Percentiles rank a stretch among this genome's conserved stretches.
These are phyloP conservation scores for Stemphylium lycopersici DNA, from an alignment of 2,329 filamentous ascomycete genomes.

Conservation along the genomic window DNA sequence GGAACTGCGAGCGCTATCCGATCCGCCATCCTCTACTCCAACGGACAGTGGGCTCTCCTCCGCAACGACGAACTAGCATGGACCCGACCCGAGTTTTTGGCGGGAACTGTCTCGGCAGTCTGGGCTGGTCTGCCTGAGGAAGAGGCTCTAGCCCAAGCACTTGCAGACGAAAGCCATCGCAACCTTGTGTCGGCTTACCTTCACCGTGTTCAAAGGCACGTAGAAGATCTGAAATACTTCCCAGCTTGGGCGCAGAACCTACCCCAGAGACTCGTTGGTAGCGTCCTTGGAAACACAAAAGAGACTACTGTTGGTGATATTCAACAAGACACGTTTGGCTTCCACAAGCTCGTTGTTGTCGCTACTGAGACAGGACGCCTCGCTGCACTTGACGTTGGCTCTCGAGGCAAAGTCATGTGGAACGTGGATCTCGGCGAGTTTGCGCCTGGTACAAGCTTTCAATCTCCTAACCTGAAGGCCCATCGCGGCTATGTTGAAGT, in stretches of 20 bases:
- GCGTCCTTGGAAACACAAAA: conserved; percentile 62
- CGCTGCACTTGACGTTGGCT: conserved; percentile 78
- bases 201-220: conserved; percentile 82
- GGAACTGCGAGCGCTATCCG: conserved; percentile 75
- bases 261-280: conserved; percentile 69
- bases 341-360: conserved; percentile 82
- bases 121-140: conserved; percentile 79
- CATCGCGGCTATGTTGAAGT: conserved; percentile 44
- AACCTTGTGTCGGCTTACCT: conserved; percentile 82
- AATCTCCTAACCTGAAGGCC: conserved; percentile 59
- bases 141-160: conserved; percentile 76
- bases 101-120: conserved; percentile 76
- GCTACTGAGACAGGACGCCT: conserved; percentile 80
- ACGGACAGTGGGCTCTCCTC: conserved; percentile 80
- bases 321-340: conserved; percentile 79
- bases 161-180: conserved; percentile 85
- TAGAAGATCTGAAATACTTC: conserved; percentile 76
- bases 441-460: conserved; percentile 62
- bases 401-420: conserved; percentile 78
- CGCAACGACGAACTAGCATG: conserved; percentile 82
- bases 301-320: conserved; percentile 60
- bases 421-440: conserved; percentile 68
- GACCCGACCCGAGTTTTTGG: conserved; percentile 81
- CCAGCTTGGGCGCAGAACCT: conserved; percentile 74
- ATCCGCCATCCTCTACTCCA: conserved; percentile 69